Evolutionary conservation across 2,329 filamentous ascomycete genomes (phyloP), one percentile per base, ranked within the genome.

Genomic region (Colletotrichum sp.): DNA sequence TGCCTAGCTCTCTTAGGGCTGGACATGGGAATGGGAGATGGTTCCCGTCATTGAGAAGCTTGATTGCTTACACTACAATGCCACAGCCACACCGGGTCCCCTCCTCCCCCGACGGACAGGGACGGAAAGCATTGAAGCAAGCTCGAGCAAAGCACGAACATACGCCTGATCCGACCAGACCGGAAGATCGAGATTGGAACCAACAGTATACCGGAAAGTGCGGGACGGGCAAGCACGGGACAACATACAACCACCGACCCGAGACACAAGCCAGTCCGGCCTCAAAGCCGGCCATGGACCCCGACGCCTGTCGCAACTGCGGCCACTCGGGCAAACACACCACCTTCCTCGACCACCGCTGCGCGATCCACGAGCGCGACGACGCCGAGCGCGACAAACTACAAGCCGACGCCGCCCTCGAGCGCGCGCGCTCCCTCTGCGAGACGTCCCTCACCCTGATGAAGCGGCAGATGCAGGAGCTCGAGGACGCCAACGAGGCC

Each of bases 391-490:
- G 73, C 63, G 73, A 75, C 69, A 75, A 75, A 34, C 32, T 75
- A 1, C 73, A 75, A 69, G 73, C 73, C n/a, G 73, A 75, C 56
- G 73, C 73, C 4, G 73, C 69, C 6, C 69, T 75, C 26, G 69
- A 62, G 21, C 73, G 73, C 48, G 73, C 73, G 38, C 73, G 73
- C 12, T 55, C 56, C 55, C 62, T 75, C 7, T 75, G 73, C 69
- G 73, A 75, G 26, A 32, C 69, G n/a, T 75, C 73, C n/a, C 38
- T 75, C 13, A 9, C 38, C 3, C 69, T 75, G 30, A 73, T 73
- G 73, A 75, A 73, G 73, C 62, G 73, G n/a, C 73, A 75, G 34
- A 75, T 75, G 69, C 69, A 73, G 62, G 73, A 75, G 69, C 63
- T 75, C 63, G 73, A 75, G 69, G 69, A 75, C 63, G 69, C 69